Evolutionary conservation across 352 stramenopile species (phyloP).

Genomic region (Phytophthora ohioensis): DNA sequence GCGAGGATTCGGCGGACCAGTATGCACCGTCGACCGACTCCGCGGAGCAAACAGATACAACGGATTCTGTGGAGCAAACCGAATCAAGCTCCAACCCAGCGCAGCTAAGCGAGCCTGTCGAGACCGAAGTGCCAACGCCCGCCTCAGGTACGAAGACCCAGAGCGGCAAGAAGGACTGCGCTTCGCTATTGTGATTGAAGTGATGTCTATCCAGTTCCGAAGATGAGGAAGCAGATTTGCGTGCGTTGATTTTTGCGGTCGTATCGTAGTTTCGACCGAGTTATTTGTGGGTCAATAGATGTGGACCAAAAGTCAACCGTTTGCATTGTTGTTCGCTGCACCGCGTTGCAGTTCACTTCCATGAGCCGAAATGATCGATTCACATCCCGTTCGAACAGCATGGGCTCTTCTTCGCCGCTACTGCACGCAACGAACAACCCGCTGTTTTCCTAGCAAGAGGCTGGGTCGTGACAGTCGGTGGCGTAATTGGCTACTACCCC

Average conservation of each 20-base stretch:
- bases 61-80: constrained; percentile 15
- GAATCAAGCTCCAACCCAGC: constrained; percentile 9
- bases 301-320: constrained; percentile 6
- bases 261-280: constrained; percentile 7
- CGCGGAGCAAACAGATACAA: neutral
- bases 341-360: constrained; percentile 13
- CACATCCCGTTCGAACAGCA: constrained; percentile 41
- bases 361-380: constrained; percentile 39
- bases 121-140: constrained; percentile 21
- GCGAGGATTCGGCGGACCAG: constrained; percentile 1
- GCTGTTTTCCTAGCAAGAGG: constrained; percentile 33
- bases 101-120: constrained; percentile 13
- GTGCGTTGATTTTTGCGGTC: constrained; percentile 21
- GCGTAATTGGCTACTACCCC: constrained; percentile 9
- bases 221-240: constrained; percentile 35
- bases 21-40: constrained; percentile 5
- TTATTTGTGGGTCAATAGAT: constrained; percentile 42
- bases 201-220: constrained; percentile 18
- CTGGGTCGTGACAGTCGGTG: constrained; percentile 13
- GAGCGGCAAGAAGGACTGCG: constrained; percentile 33
- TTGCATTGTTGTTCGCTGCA: neutral
- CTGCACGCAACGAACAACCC: constrained; percentile 1
- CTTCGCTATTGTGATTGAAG: constrained; percentile 23
- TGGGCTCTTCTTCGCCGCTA: constrained; percentile 12
- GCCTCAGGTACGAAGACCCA: constrained; percentile 17